phyloP scores from a whole-genome alignment of 768 basidiomycete genomes.

The Mycena alexandri region DNA sequence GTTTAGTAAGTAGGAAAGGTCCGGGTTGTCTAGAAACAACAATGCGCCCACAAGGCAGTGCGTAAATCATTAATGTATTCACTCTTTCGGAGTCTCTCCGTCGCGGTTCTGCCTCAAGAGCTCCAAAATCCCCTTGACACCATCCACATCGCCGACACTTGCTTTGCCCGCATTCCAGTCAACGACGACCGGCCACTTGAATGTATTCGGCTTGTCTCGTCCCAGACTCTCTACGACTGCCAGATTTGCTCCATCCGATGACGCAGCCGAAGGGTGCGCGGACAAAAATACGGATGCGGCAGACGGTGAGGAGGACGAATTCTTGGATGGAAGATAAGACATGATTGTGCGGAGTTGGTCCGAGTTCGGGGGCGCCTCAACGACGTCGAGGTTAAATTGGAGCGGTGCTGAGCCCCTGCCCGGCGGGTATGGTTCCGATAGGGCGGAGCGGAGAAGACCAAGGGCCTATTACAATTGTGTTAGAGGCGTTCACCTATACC shows the following conservation, averaged over 20 bases:
- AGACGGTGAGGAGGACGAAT: slow-evolving; percentile 18
- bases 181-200: slow-evolving; percentile 87
- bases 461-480: slow-evolving; percentile 61
- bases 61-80: background rate
- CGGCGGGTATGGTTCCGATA: slow-evolving; percentile 74
- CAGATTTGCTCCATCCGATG: slow-evolving; percentile 55
- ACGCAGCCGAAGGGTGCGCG: slow-evolving; percentile 66
- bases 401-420: slow-evolving; percentile 64
- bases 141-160: slow-evolving; percentile 75
- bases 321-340: slow-evolving; percentile 65
- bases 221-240: slow-evolving; percentile 65
- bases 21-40: too few relatives aligned
- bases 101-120: slow-evolving; percentile 73
- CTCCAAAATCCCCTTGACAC: slow-evolving; percentile 78
- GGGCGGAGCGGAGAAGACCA: slow-evolving; percentile 66
- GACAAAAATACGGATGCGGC: slow-evolving; percentile 67
- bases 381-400: slow-evolving; percentile 77
- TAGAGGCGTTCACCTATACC: background rate
- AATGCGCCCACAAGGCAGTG: too few relatives aligned
- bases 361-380: slow-evolving; percentile 73
- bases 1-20: too few relatives aligned
- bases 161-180: slow-evolving; percentile 80
- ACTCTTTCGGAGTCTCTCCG: slow-evolving; percentile 65
- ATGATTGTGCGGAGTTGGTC: slow-evolving; percentile 80
- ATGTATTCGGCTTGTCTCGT: slow-evolving; percentile 64